Conservation (phyloP, 1,284 basidiomycete species). For the Trametes pubescens region DNA sequence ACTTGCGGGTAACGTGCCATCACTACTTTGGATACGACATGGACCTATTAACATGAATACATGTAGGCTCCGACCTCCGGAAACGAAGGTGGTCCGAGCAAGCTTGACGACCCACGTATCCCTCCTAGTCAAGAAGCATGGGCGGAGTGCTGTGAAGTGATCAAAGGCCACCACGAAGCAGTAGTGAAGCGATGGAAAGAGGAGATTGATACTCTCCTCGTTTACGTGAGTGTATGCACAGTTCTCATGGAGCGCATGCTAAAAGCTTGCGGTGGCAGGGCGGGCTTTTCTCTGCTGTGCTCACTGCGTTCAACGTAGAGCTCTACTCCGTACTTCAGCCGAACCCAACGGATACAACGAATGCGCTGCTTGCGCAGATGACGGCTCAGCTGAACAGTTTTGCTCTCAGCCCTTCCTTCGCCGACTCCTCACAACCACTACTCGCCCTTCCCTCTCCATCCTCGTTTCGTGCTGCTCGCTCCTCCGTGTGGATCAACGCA, state of each 20-base stretch:
- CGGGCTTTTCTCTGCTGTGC: slow-evolving; percentile 12
- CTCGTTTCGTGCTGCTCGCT: slow-evolving; percentile 23
- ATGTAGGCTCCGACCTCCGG: background rate
- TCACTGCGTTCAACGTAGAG: slow-evolving; percentile 16
- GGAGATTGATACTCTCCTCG: slow-evolving; percentile 13
- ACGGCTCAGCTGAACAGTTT: slow-evolving; percentile 12
- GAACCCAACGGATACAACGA: background rate
- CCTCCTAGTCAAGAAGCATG: background rate
- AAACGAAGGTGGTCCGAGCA: background rate
- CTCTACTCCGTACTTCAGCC: slow-evolving; percentile 9
- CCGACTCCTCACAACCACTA: slow-evolving; percentile 6
- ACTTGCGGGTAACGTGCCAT: background rate
- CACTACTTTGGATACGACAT: too few relatives aligned
- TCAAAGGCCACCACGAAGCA: slow-evolving; percentile 3
- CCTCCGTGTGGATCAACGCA: slow-evolving; percentile 58
- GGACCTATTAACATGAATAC: background rate
- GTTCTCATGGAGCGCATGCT: background rate
- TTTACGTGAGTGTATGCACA: background rate
- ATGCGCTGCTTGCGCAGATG: slow-evolving; percentile 1
- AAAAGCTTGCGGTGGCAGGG: background rate
- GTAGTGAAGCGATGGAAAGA: slow-evolving; percentile 8
- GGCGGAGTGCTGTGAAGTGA: background rate
- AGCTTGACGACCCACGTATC: background rate
- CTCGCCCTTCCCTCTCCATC: background rate
- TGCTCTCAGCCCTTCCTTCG: slow-evolving; percentile 5